phyloP scores from a whole-genome alignment of 352 stramenopile genomes.

The Globisporangium paddicum region DNA sequence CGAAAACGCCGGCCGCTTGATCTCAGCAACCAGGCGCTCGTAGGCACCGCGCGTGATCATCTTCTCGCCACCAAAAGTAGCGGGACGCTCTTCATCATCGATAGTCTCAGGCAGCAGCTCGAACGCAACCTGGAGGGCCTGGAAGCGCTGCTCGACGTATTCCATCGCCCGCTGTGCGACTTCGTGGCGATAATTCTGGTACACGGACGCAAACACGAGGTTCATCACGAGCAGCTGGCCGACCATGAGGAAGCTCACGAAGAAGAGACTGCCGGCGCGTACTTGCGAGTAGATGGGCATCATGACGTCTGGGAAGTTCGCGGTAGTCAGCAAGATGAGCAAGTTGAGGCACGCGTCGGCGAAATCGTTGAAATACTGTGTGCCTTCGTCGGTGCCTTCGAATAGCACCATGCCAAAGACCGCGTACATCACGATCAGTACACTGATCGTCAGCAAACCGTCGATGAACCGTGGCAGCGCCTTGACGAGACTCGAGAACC shows the following conservation, averaged over 20 bases:
- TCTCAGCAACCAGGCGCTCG: conserved; percentile 20
- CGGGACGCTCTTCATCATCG: neutral
- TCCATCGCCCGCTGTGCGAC: conserved; percentile 22
- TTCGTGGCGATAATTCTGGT: conserved; percentile 59
- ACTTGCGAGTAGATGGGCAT: conserved; percentile 55
- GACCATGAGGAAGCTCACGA: conserved; percentile 65
- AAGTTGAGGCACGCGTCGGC: conserved; percentile 48
- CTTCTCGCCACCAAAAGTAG: conserved; percentile 13
- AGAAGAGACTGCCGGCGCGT: conserved; percentile 50
- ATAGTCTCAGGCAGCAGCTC: conserved; percentile 24
- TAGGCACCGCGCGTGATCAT: conserved; percentile 24
- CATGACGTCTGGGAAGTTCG: conserved; percentile 84
- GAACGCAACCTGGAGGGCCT: conserved; percentile 52
- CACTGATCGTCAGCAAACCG: conserved; percentile 34
- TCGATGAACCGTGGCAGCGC: conserved; percentile 38
- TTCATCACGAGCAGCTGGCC: conserved; percentile 81
- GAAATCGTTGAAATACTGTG: conserved; percentile 46
- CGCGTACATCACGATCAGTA: conserved; percentile 52
- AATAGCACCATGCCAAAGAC: conserved; percentile 66
- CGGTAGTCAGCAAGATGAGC: conserved; percentile 69
- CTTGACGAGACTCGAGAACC: conserved; percentile 42
- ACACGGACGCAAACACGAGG: conserved; percentile 68
- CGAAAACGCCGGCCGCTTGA: conserved; percentile 27
- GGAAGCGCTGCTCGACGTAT: conserved; percentile 27
- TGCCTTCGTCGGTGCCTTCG: conserved; percentile 44